A percentile compares a stretch with the other conserved stretches of the same genome.
These are phyloP conservation scores for Gleditsia sinensis DNA, from an alignment of 306 rosid species.

Conservation along the genomic window DNA sequence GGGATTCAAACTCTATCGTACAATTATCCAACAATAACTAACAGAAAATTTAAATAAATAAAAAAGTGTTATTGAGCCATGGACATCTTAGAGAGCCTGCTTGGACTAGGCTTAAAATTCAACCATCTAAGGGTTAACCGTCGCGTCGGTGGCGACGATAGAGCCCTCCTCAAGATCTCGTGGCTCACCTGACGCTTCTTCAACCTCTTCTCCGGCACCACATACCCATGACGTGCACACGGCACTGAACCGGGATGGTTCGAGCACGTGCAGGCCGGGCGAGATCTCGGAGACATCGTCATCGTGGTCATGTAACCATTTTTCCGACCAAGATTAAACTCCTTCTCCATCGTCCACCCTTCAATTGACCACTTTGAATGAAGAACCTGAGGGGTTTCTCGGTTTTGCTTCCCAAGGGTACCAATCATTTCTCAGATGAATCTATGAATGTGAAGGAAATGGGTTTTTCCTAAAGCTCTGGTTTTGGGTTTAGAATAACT, in stretches of 20 bases:
- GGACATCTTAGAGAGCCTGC: slow-evolving; percentile 69
- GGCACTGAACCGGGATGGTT: slow-evolving; percentile 32
- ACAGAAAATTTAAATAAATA: neutral
- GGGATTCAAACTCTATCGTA: neutral
- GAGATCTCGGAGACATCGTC: neutral
- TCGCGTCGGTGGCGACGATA: slow-evolving; percentile 44
- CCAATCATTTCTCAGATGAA: slow-evolving; percentile 17
- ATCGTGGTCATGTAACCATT: neutral
- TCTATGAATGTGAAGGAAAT: neutral
- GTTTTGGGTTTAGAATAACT: neutral
- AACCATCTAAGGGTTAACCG: slow-evolving; percentile 53
- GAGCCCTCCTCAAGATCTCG: slow-evolving; percentile 55
- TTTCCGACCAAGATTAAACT: slow-evolving; percentile 1
- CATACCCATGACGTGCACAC: slow-evolving; percentile 39
- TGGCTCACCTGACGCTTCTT: slow-evolving; percentile 38
- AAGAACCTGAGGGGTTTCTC: neutral
- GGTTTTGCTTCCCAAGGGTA: slow-evolving; percentile 6
- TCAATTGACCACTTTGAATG: slow-evolving; percentile 2
- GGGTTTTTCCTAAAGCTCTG: neutral
- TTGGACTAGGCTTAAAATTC: slow-evolving; percentile 64
- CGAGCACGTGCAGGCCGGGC: slow-evolving; percentile 34
- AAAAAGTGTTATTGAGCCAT: slow-evolving; percentile 40
- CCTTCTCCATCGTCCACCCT: neutral
- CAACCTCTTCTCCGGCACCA: slow-evolving; percentile 29
- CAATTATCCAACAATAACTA: slow-evolving; percentile 7